Evolutionary conservation across 2,329 filamentous ascomycete species (phyloP).

Genomic region (Diaporthe citri): DNA sequence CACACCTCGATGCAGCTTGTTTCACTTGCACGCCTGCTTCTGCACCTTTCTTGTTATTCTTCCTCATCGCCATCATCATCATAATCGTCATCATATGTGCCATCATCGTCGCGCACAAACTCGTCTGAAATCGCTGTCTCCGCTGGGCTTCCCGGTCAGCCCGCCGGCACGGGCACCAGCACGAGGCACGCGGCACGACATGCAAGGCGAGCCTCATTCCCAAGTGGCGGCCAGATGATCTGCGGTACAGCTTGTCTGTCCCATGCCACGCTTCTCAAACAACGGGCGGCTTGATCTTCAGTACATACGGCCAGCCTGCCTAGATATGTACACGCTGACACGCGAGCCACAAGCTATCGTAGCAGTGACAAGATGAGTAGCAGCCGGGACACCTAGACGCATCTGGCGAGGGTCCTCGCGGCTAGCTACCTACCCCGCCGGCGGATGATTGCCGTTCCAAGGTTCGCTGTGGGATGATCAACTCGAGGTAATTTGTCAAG

Average conservation of each 20-base stretch:
- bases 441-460: constrained; percentile 15
- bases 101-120: background rate
- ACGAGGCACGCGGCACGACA: background rate
- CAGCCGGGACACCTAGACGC: background rate
- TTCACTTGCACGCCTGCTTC: background rate
- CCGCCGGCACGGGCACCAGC: constrained; percentile 1
- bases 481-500: background rate
- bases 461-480: background rate
- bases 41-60: background rate
- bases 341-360: background rate
- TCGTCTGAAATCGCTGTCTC: background rate
- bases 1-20: constrained; percentile 12
- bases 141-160: background rate
- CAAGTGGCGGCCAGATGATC: constrained; percentile 22
- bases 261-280: constrained; percentile 20
- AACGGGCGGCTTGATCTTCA: constrained; percentile 25
- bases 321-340: background rate
- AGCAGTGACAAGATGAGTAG: background rate
- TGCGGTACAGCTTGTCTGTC: constrained; percentile 27
- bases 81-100: background rate
- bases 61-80: background rate
- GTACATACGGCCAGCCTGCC: background rate
- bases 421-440: background rate
- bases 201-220: constrained; percentile 26
- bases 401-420: background rate